Conservation (phyloP, 106 monocot genomes). For the Iris macrosiphon region DNA sequence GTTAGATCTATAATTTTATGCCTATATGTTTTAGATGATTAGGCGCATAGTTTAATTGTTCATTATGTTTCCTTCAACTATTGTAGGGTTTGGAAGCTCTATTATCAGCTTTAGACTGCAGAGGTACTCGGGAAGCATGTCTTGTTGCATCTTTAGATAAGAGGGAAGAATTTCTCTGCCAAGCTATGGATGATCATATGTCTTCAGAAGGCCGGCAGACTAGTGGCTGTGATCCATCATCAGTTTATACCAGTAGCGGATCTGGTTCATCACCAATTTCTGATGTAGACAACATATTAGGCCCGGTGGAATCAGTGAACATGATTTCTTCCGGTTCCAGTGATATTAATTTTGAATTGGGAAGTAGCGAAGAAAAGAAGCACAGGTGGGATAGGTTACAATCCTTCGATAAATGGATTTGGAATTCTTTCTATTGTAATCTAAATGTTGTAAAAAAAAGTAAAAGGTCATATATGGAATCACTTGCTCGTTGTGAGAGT, state of each 20-base stretch:
- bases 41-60: too few species aligned
- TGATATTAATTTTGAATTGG: conserved; percentile 29
- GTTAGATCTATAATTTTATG: too few species aligned
- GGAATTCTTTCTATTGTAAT: conserved; percentile 52
- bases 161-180: conserved; percentile 42
- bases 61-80: neutral
- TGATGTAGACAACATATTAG: conserved; percentile 67
- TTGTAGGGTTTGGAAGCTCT: conserved; percentile 69
- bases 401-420: conserved; percentile 91
- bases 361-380: conserved; percentile 32
- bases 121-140: conserved; percentile 69
- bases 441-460: conserved; percentile 61
- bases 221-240: conserved; percentile 23
- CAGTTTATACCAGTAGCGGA: conserved; percentile 36
- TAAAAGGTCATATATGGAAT: conserved; percentile 52
- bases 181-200: conserved; percentile 48
- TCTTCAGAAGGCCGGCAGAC: conserved; percentile 7
- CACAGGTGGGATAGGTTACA: conserved; percentile 61
- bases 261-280: conserved; percentile 80
- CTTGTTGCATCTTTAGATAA: conserved; percentile 71
- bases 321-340: conserved; percentile 9
- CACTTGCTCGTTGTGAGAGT: conserved; percentile 53
- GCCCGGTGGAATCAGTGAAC: conserved; percentile 8
- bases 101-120: conserved; percentile 65
- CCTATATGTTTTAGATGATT: too few species aligned